phyloP scores from a whole-genome alignment of 78 protist species.

The Neovahlkampfia damariscottae region DNA sequence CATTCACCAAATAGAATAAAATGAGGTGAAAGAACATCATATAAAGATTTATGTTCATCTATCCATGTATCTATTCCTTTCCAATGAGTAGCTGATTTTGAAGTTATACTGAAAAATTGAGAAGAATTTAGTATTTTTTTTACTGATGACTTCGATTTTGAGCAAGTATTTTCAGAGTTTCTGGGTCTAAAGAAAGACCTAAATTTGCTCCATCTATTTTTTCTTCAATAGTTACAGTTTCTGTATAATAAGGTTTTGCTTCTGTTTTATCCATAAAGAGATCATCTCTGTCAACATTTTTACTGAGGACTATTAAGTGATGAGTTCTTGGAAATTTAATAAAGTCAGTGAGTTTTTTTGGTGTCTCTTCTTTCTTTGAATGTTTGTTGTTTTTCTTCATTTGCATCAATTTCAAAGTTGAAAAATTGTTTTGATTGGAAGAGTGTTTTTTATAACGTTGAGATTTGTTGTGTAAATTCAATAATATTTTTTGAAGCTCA shows the following conservation, averaged over 20 bases:
- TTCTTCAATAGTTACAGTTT: constrained; percentile 10
- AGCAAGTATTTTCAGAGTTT: not conserved
- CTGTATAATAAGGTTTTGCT: not conserved
- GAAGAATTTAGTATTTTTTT: too few relatives aligned
- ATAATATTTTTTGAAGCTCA: too few relatives aligned
- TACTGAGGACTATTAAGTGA: not conserved
- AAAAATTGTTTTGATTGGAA: too few relatives aligned
- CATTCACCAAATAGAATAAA: constrained; percentile 39
- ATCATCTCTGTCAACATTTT: constrained; percentile 16
- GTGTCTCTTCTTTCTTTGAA: too few relatives aligned
- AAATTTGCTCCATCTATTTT: constrained; percentile 30
- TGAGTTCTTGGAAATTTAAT: constrained; percentile 25
- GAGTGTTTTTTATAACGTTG: too few relatives aligned
- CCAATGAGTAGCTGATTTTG: not conserved
- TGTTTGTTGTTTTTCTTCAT: too few relatives aligned
- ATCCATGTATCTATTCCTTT: constrained; percentile 14
- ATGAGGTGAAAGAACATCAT: constrained; percentile 11
- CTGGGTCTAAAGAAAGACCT: constrained; percentile 7
- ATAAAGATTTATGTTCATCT: constrained; percentile 12
- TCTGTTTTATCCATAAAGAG: constrained; percentile 9
- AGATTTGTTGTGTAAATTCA: too few relatives aligned
- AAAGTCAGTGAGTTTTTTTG: too few relatives aligned
- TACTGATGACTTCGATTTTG: constrained; percentile 40
- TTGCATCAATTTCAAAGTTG: too few relatives aligned
- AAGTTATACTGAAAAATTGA: too few relatives aligned